Conservation (phyloP, 768 basidiomycete genomes). For the Pisolithus tinctorius region DNA sequence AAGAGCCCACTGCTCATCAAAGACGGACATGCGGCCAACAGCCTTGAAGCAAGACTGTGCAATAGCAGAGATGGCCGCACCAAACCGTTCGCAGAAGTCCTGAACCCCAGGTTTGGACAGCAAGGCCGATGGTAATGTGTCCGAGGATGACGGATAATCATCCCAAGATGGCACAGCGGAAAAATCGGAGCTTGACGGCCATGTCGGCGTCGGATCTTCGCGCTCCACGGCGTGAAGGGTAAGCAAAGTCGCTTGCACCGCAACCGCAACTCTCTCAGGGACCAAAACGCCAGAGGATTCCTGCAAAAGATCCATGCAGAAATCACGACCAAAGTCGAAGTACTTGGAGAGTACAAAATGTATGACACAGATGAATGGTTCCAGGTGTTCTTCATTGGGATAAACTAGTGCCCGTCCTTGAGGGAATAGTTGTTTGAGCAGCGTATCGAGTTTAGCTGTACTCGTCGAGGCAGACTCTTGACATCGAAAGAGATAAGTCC, state of each 20-base stretch:
- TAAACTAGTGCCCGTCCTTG: slow-evolving; percentile 51
- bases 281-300: slow-evolving; percentile 51
- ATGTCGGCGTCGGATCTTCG: slow-evolving; percentile 61
- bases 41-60: slow-evolving; percentile 52
- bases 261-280: slow-evolving; percentile 69
- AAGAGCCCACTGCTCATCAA: slow-evolving; percentile 79
- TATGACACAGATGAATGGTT: slow-evolving; percentile 68
- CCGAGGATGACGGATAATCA: slow-evolving; percentile 69
- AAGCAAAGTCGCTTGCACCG: slow-evolving; percentile 69
- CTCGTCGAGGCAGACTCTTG: slow-evolving; percentile 77
- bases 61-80: slow-evolving; percentile 49
- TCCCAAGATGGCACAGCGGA: slow-evolving; percentile 39
- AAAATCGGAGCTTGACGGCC: slow-evolving; percentile 78
- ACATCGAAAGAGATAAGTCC: slow-evolving; percentile 95
- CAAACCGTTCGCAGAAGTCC: slow-evolving; percentile 64
- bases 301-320: slow-evolving; percentile 76
- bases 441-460: slow-evolving; percentile 68
- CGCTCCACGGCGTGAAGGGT: slow-evolving; percentile 68
- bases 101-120: slow-evolving; percentile 60
- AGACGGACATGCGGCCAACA: slow-evolving; percentile 71
- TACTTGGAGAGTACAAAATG: slow-evolving; percentile 83
- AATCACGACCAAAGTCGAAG: slow-evolving; percentile 77
- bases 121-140: slow-evolving; percentile 48
- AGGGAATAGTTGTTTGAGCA: slow-evolving; percentile 78
- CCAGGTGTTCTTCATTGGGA: slow-evolving; percentile 69